These are phyloP conservation scores for Hygrocybe coccinea DNA, from an alignment of 768 basidiomycete genomes.

Conservation along the genomic window DNA sequence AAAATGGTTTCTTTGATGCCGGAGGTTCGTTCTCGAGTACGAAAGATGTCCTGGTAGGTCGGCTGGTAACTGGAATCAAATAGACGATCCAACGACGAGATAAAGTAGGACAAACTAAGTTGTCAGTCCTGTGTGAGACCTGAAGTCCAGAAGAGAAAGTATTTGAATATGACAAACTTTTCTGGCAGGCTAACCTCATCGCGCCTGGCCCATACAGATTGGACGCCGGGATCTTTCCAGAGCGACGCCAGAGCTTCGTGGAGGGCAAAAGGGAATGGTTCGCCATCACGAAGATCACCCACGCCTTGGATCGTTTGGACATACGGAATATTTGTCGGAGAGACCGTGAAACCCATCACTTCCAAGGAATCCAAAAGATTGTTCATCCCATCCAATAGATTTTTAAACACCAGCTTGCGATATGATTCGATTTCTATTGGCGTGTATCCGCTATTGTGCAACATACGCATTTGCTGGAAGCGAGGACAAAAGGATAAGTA, in stretches of 20 bases:
- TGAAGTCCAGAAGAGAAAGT: conserved; percentile 1
- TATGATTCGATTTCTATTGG: conserved; percentile 79
- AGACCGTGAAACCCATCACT: conserved; percentile 75
- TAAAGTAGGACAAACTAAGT: conserved; percentile 71
- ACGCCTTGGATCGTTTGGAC: conserved; percentile 63
- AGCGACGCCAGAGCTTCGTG: conserved; percentile 61
- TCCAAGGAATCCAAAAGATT: conserved; percentile 83
- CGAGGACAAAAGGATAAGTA: conserved; percentile 4
- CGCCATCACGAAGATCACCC: conserved; percentile 69
- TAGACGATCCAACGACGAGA: conserved; percentile 69
- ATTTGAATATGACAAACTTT: conserved; percentile 49
- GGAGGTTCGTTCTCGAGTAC: conserved; percentile 78
- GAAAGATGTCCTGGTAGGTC: conserved; percentile 83
- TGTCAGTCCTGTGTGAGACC: conserved; percentile 4
- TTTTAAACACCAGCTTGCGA: conserved; percentile 89
- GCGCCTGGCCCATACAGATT: conserved; percentile 70
- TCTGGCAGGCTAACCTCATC: conserved; percentile 91
- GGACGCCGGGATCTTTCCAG: conserved; percentile 74
- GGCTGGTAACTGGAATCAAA: conserved; percentile 72
- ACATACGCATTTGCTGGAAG: conserved; percentile 88
- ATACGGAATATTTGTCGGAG: conserved; percentile 52
- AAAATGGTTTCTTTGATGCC: conserved; percentile 90
- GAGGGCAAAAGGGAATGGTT: conserved; percentile 69
- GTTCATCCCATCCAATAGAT: conserved; percentile 80
- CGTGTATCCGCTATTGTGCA: conserved; percentile 83